phyloP scores from a whole-genome alignment of 345 rosid genomes.

The Citrus hindsii region DNA sequence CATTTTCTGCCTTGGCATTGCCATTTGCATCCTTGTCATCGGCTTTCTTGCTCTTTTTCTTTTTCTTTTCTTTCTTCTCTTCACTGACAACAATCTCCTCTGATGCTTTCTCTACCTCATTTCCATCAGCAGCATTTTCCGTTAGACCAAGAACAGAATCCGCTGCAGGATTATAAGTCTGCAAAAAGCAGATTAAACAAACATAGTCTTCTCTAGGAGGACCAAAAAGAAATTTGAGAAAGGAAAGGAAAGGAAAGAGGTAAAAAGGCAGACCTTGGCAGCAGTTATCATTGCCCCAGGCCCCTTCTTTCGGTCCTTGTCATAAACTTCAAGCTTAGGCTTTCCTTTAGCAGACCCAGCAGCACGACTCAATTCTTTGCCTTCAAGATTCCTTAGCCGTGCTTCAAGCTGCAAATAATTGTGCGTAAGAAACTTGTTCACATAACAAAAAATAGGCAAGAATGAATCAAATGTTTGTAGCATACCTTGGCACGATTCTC shows the following conservation, averaged over 20 bases:
- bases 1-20: slow-evolving; percentile 28
- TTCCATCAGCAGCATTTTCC: slow-evolving; percentile 22
- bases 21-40: slow-evolving; percentile 31
- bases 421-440: not conserved
- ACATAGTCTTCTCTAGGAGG: not conserved
- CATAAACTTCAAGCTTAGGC: slow-evolving; percentile 83
- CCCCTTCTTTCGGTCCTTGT: slow-evolving; percentile 75
- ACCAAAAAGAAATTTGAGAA: not conserved
- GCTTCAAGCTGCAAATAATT: slow-evolving; percentile 63
- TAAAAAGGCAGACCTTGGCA: slow-evolving; percentile 56
- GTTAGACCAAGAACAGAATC: slow-evolving; percentile 59
- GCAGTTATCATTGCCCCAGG: slow-evolving; percentile 69
- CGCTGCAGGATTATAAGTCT: slow-evolving; percentile 78
- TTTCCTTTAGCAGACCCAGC: slow-evolving; percentile 92
- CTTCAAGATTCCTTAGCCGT: slow-evolving; percentile 75
- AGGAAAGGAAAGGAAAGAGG: not conserved
- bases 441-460: not conserved
- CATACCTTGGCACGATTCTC: slow-evolving; percentile 77
- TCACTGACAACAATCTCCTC: slow-evolving; percentile 23
- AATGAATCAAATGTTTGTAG: not conserved
- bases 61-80: slow-evolving; percentile 44
- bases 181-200: slow-evolving; percentile 11
- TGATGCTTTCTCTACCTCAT: slow-evolving; percentile 14
- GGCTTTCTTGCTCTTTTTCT: slow-evolving; percentile 38
- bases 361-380: slow-evolving; percentile 63